These are phyloP conservation scores for Chlorella sp. DNA, from an alignment of 139 green algal species.

Conservation along the genomic window DNA sequence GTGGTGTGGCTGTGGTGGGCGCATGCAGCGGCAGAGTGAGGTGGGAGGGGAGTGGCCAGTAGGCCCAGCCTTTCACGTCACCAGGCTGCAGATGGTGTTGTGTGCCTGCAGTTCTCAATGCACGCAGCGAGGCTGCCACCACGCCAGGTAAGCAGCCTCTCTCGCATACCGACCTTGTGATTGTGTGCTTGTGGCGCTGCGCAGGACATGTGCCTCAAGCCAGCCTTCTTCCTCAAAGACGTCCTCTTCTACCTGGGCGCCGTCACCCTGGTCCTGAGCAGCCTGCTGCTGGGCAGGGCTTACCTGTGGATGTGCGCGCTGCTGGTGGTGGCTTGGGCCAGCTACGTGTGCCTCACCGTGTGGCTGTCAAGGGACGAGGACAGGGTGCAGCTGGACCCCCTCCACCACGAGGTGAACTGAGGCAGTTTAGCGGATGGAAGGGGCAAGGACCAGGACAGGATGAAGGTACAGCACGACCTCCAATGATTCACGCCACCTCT, in stretches of 20 bases:
- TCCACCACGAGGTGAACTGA: conserved; percentile 29
- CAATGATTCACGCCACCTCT: no score
- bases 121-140: no score
- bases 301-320: conserved; percentile 14
- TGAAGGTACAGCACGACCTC: no score
- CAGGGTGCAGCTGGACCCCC: conserved; percentile 27
- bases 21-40: no score
- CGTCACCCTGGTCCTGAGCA: conserved; percentile 12
- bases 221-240: conserved; percentile 31
- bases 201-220: neutral
- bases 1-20: no score
- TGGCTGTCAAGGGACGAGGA: conserved; percentile 22
- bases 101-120: no score
- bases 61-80: no score
- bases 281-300: conserved; percentile 20
- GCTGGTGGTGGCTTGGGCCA: conserved; percentile 19
- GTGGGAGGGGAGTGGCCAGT: no score
- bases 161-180: no score
- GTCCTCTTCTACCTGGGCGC: conserved; percentile 31
- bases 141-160: no score
- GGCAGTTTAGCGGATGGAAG: neutral
- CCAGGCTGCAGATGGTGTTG: no score
- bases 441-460: neutral
- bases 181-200: no score
- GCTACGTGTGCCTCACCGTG: conserved; percentile 35